Conservation (phyloP, 768 basidiomycete genomes). For the Tulasnella sp. region DNA sequence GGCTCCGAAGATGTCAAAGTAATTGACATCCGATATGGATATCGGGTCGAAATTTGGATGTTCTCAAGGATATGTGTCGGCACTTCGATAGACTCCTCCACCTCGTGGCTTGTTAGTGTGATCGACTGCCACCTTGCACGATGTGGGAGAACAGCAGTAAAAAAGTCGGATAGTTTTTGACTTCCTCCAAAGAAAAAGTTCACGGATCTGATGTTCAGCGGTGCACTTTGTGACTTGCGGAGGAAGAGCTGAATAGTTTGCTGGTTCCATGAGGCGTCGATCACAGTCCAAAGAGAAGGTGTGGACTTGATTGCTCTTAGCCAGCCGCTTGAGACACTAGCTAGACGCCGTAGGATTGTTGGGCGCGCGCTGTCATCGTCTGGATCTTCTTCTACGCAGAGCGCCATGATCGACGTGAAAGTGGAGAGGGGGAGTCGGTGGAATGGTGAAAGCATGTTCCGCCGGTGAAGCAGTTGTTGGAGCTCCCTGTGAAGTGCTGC, state of each 20-base stretch:
- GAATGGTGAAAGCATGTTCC: not conserved
- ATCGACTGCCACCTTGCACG: not conserved
- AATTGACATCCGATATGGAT: not conserved
- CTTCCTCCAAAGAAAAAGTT: not conserved
- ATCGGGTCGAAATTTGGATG: not conserved
- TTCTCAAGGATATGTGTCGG: not conserved
- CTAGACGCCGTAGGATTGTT: not conserved
- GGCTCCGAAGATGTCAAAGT: not conserved
- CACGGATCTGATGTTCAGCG: not conserved
- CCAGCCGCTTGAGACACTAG: not conserved
- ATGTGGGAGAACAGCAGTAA: not conserved
- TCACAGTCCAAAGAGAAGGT: not conserved
- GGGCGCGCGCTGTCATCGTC: not conserved
- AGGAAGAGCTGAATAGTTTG: not conserved
- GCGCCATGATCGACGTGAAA: not conserved
- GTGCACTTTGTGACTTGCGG: not conserved
- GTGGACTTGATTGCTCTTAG: not conserved
- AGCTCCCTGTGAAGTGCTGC: not conserved
- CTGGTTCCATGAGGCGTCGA: not conserved
- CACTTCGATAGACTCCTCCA: not conserved
- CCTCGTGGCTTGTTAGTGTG: accelerated
- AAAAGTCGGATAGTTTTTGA: not conserved
- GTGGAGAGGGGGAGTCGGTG: not conserved
- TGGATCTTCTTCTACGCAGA: not conserved
- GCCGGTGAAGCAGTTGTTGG: not conserved